A percentile compares a stretch with the other conserved stretches of the same genome.
Evolutionary conservation across 163 green algal genomes (phyloP).

Genomic region (Picocystis sp.): DNA sequence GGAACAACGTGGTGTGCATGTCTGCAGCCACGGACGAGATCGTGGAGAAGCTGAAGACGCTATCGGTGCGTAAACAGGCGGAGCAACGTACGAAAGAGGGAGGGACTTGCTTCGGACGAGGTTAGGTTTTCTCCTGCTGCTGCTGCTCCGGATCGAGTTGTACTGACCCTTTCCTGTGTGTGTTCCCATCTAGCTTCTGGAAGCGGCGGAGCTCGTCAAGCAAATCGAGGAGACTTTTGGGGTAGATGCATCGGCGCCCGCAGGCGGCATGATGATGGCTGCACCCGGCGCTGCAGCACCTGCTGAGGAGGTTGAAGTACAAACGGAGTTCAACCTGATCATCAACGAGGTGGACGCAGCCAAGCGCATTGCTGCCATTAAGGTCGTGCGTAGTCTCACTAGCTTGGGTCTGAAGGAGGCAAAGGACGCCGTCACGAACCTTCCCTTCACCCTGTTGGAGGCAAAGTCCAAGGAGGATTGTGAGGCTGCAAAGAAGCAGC

Average conservation of each 20-base stretch:
- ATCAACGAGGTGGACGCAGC: conserved; percentile 15
- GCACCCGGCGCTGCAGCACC: conserved; percentile 6
- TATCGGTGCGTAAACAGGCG: conserved; percentile 8
- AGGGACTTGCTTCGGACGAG: too few species aligned
- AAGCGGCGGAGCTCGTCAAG: conserved; percentile 21
- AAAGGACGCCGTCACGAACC: conserved; percentile 28
- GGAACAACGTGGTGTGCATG: conserved; percentile 2
- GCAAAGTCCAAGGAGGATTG: conserved; percentile 22
- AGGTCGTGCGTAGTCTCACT: conserved; percentile 23
- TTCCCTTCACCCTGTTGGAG: conserved; percentile 26
- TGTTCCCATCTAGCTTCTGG: conserved; percentile 11
- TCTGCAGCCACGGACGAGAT: conserved; percentile 20
- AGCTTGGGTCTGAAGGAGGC: conserved; percentile 28
- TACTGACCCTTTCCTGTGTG: too few species aligned
- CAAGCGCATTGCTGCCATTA: conserved; percentile 21
- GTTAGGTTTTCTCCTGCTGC: too few species aligned
- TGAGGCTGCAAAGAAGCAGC: conserved; percentile 23
- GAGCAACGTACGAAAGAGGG: too few species aligned
- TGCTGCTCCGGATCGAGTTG: too few species aligned
- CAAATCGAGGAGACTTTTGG: conserved; percentile 22
- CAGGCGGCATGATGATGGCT: conserved; percentile 13
- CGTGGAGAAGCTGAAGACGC: conserved; percentile 21
- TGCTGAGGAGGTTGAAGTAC: conserved; percentile 16
- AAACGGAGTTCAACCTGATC: conserved; percentile 22
- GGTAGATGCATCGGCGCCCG: conserved; percentile 16